These are phyloP conservation scores for Saccharomycopsis sp. DNA, from an alignment of 805 yeast genomes.

Conservation along the genomic window DNA sequence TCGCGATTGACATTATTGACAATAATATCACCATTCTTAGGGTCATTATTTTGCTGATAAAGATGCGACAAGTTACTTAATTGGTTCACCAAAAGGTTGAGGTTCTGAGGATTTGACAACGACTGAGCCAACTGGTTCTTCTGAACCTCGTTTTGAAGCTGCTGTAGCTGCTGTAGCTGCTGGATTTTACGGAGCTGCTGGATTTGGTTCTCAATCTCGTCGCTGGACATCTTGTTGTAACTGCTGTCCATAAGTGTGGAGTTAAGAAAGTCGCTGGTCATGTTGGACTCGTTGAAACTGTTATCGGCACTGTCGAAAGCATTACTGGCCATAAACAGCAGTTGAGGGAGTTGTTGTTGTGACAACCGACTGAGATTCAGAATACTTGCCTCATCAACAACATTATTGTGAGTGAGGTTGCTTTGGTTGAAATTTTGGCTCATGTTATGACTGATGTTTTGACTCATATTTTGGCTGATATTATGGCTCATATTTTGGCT, in stretches of 20 bases:
- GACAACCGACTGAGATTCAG: neutral
- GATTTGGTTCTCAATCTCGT: constrained; percentile 17
- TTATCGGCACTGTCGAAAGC: neutral
- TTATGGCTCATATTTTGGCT: neutral
- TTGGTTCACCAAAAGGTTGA: constrained; percentile 13
- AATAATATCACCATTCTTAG: neutral
- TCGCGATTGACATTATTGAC: neutral
- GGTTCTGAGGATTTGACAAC: constrained; percentile 16
- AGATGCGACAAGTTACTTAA: constrained; percentile 11
- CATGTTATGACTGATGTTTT: no score
- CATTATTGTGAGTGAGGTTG: neutral
- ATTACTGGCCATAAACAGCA: neutral
- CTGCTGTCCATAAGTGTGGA: neutral
- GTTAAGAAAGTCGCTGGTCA: neutral
- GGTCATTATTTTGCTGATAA: neutral
- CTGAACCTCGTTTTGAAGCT: constrained; percentile 8
- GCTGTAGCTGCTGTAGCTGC: constrained; percentile 18
- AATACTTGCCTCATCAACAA: neutral
- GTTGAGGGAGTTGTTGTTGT: neutral
- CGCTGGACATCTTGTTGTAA: constrained; percentile 3
- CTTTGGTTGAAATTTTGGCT: neutral
- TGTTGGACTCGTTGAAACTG: neutral
- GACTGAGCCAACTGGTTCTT: constrained; percentile 16
- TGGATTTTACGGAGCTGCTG: constrained; percentile 18
- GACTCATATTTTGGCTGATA: neutral